Evolutionary conservation across 768 basidiomycete genomes (phyloP).

Genomic region (Hypholoma sublateritium): DNA sequence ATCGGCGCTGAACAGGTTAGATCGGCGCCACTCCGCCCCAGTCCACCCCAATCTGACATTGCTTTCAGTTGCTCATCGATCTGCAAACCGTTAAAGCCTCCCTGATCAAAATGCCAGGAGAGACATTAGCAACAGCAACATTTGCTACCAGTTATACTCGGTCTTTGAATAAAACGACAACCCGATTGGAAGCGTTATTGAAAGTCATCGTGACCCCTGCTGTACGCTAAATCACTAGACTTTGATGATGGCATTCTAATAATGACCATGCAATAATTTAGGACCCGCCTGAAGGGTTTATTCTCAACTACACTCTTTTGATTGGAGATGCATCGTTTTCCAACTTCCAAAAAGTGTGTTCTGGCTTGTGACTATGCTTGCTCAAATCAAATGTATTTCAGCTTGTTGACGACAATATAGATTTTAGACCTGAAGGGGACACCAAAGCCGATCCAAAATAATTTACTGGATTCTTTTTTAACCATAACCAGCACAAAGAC

Average conservation of each 20-base stretch:
- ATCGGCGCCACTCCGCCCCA: not conserved
- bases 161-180: slow-evolving; percentile 77
- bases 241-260: not conserved
- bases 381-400: not conserved
- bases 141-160: slow-evolving; percentile 67
- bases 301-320: slow-evolving; percentile 91
- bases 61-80: slow-evolving; percentile 69
- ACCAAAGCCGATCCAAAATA: slow-evolving; percentile 81
- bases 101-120: slow-evolving; percentile 82
- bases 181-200: slow-evolving; percentile 84
- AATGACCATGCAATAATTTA: slow-evolving; percentile 25
- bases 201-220: slow-evolving; percentile 95
- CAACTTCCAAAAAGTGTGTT: slow-evolving; percentile 92
- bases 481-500: slow-evolving; percentile 90
- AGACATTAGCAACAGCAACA: slow-evolving; percentile 46
- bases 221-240: slow-evolving; percentile 42
- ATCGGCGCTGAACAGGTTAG: slow-evolving; percentile 92
- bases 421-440: slow-evolving; percentile 96
- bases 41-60: not conserved
- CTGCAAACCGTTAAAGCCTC: slow-evolving; percentile 84
- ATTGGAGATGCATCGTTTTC: slow-evolving; percentile 94
- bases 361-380: not conserved
- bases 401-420: slow-evolving; percentile 35
- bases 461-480: slow-evolving; percentile 87
- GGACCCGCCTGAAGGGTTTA: slow-evolving; percentile 93